Conservation (phyloP, 1,139 yeast species). For the Debaryomyces udenii region DNA sequence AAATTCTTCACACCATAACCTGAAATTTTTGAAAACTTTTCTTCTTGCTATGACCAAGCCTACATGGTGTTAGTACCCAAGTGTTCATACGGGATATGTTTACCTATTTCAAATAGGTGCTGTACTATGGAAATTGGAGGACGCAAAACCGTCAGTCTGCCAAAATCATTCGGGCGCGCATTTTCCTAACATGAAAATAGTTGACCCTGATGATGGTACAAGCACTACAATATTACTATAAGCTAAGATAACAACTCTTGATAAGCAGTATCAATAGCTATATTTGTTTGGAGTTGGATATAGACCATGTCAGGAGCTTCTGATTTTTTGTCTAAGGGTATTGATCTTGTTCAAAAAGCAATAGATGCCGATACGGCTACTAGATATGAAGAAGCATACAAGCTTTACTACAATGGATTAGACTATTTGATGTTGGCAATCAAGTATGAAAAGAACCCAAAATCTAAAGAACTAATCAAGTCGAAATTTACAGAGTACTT, state of each 20-base stretch:
- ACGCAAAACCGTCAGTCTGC: constrained; percentile 1
- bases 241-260: neutral
- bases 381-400: constrained; percentile 91
- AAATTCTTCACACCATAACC: no score
- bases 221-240: neutral
- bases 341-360: constrained; percentile 90
- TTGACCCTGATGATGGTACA: constrained; percentile 6
- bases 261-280: no score
- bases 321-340: constrained; percentile 90
- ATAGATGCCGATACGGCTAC: constrained; percentile 94
- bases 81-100: no score
- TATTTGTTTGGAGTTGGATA: neutral
- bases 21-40: no score
- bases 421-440: constrained; percentile 95
- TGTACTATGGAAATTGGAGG: neutral
- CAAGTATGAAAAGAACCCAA: constrained; percentile 91
- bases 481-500: constrained; percentile 90
- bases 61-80: no score
- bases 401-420: constrained; percentile 87
- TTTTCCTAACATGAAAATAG: neutral
- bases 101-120: no score
- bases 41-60: no score
- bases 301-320: constrained; percentile 50
- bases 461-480: constrained; percentile 85
- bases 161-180: constrained; percentile 6